Evolutionary conservation across 352 stramenopile genomes (phyloP).

Genomic region (Phytophthora crassamura): DNA sequence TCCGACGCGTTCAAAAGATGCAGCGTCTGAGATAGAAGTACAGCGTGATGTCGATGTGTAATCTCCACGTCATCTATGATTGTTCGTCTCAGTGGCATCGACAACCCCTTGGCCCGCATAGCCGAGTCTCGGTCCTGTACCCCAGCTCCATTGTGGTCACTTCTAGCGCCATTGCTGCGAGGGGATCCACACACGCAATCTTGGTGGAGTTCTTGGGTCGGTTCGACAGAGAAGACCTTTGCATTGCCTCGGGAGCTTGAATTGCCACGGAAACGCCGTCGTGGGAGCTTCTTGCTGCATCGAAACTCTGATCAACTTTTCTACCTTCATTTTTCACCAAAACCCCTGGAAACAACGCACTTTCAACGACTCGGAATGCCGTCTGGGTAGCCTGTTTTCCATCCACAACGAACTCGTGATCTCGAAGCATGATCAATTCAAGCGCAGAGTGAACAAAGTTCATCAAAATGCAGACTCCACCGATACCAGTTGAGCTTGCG

Average conservation of each 20-base stretch:
- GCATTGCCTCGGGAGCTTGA: no score
- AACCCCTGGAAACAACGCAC: slow-evolving; percentile 13
- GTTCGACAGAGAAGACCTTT: no score
- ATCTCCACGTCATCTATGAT: slow-evolving; percentile 27
- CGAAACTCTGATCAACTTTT: neutral
- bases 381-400: slow-evolving; percentile 17
- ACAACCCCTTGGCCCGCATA: neutral
- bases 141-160: slow-evolving; percentile 4
- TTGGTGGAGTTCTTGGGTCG: neutral
- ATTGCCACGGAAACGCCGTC: no score
- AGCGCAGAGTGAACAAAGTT: slow-evolving; percentile 17
- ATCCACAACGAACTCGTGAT: slow-evolving; percentile 29
- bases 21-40: slow-evolving; percentile 25
- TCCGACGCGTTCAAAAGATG: slow-evolving; percentile 35
- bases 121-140: neutral
- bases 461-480: slow-evolving; percentile 12
- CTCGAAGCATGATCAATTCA: slow-evolving; percentile 22
- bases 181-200: neutral
- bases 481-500: slow-evolving; percentile 5
- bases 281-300: neutral
- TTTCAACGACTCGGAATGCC: slow-evolving; percentile 30
- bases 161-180: neutral
- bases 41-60: slow-evolving; percentile 22
- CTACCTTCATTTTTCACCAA: neutral
- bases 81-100: neutral